Evolutionary conservation across 306 rosid genomes (phyloP).

Genomic region (Sindora glabra): DNA sequence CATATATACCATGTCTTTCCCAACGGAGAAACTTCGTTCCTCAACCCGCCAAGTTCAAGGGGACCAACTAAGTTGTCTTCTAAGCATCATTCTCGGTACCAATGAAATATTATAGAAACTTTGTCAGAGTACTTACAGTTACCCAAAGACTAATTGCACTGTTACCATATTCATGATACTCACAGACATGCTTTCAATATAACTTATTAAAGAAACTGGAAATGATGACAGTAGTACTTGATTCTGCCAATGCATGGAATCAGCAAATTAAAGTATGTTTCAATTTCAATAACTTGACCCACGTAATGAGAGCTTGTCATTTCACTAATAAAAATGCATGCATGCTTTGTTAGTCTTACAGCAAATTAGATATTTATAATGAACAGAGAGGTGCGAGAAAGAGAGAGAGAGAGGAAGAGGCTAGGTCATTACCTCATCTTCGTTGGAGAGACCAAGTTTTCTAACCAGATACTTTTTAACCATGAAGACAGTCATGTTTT

Average conservation of each 20-base stretch:
- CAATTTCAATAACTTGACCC: conserved; percentile 9
- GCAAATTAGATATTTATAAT: background rate
- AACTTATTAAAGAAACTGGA: too few relatives aligned
- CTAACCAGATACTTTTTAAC: conserved; percentile 62
- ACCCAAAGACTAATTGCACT: too few relatives aligned
- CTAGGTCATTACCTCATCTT: conserved; percentile 36
- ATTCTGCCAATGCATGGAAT: conserved; percentile 14
- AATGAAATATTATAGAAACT: too few relatives aligned
- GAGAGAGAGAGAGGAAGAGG: background rate
- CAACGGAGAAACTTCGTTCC: too few relatives aligned
- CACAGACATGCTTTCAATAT: too few relatives aligned
- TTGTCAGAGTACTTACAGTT: too few relatives aligned
- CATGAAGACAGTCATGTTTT: conserved; percentile 50
- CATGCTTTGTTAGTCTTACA: conserved; percentile 22
- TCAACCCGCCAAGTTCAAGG: too few relatives aligned
- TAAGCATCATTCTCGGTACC: too few relatives aligned
- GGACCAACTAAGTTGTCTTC: too few relatives aligned
- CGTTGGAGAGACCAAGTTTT: conserved; percentile 69
- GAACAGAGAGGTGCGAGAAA: background rate
- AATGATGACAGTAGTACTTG: background rate
- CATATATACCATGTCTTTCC: too few relatives aligned
- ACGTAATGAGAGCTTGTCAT: conserved; percentile 28
- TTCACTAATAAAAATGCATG: conserved; percentile 23
- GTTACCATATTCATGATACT: too few relatives aligned
- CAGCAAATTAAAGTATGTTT: conserved; percentile 8